Conservation (phyloP, 371 early-diverging fungal genomes). For the Mucor circinelloides region DNA sequence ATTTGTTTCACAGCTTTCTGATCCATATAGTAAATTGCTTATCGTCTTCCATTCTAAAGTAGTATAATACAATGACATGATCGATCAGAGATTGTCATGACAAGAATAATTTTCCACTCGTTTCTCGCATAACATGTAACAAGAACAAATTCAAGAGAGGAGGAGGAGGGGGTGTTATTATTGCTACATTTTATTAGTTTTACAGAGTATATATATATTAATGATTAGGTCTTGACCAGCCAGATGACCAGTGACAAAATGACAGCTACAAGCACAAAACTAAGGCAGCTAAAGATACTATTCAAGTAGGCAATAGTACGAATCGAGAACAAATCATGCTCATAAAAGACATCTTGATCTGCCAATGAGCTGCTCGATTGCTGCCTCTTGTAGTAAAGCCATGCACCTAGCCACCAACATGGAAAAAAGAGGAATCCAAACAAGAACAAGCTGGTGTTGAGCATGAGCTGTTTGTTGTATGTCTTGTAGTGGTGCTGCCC, state of each 20-base stretch:
- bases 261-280: constrained; percentile 5
- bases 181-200: neutral
- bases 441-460: constrained; percentile 5
- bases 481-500: neutral
- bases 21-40: too few relatives aligned
- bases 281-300: constrained; percentile 5
- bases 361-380: neutral
- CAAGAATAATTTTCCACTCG: neutral
- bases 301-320: constrained; percentile 13
- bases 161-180: neutral
- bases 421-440: constrained; percentile 24
- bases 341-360: neutral
- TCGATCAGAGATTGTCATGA: neutral
- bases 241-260: constrained; percentile 8
- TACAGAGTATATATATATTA: neutral
- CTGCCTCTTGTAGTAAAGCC: neutral
- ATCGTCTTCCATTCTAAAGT: too few relatives aligned
- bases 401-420: constrained; percentile 22
- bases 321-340: neutral
- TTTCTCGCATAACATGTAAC: neutral
- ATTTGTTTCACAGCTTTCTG: neutral
- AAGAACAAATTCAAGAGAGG: neutral
- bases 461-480: neutral
- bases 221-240: neutral
- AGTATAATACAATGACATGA: too few relatives aligned